Base-by-base conservation (phyloP, 805 yeast species). In the Komagataella pastoris region DNA sequence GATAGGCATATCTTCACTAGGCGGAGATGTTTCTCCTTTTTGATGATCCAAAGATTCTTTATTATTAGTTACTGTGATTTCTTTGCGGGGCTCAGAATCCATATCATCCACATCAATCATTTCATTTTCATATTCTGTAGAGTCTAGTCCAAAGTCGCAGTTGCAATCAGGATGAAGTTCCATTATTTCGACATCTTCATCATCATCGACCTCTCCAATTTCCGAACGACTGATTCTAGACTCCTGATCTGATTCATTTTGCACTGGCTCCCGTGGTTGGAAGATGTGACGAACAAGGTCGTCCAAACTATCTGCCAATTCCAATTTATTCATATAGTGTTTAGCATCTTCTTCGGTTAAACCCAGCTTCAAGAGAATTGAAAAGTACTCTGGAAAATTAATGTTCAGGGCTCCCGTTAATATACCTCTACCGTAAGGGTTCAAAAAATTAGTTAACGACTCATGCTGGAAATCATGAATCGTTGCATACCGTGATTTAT, bases 381-480 rank as follows among this genome's bases (percentile, higher is more conserved):
- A 77, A 40, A 80, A 75, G 53, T 78, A 76, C 50, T 79, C 69
- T 56, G 83, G 69, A 60, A 80, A 72, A 60, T 81, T 87, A 3
- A 78, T 73, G 58, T 66, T 70, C 30, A 83, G 61, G 0, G 84
- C 73, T 3, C 91, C 90, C 50, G 74, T 74, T 18, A 81, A 79
- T 18, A 73, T 63, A 52, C 77, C 74, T 54, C 90, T 68, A 1
- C 83, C 85, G 65, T 79, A 75, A 2, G 90, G 89, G 18, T 82
- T 79, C 71, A 80, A 72, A 59, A 81, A 84, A 51, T 79, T 73
- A 44, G 75, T 62, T 21, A 84, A 67, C 7, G 86, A 72, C 57
- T 80, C 80, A 57, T 79, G 81, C 51, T 72, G 66, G 23, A 81
- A 66, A 60, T 85, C 93, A 58, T 80, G 83, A 17, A 59, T 58